These are phyloP conservation scores for Aphanoascus verrucosus DNA, from an alignment of 2,329 filamentous ascomycete genomes.

Conservation along the genomic window DNA sequence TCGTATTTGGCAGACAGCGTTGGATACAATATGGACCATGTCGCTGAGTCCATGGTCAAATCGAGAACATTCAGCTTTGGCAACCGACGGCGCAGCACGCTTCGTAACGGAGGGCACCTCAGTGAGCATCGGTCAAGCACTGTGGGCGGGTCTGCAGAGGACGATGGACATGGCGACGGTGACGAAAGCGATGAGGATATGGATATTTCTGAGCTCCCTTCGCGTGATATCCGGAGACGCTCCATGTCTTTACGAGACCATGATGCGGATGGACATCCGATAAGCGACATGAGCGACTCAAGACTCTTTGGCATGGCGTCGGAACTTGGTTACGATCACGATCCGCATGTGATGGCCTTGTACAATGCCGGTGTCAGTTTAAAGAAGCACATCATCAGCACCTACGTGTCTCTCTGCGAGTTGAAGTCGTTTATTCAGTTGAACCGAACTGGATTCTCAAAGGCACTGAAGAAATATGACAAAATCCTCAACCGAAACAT, in stretches of 20 bases:
- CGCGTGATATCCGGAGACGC: conserved; percentile 28
- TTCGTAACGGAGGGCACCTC: conserved; percentile 40
- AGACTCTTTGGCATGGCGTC: conserved; percentile 46
- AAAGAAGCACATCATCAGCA: conserved; percentile 78
- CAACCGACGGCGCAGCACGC: conserved; percentile 41
- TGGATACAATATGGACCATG: conserved; percentile 35
- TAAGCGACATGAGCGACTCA: conserved; percentile 29
- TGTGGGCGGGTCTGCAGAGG: conserved; percentile 37
- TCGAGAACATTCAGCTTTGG: conserved; percentile 32
- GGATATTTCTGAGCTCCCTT: conserved; percentile 39
- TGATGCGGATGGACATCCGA: conserved; percentile 22
- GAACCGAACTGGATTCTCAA: conserved; percentile 91
- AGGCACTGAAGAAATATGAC: conserved; percentile 97
- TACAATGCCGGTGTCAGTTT: conserved; percentile 68
- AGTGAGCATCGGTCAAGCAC: conserved; percentile 31
- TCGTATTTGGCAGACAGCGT: conserved; percentile 51
- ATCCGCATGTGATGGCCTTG: conserved; percentile 57
- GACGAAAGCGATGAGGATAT: conserved; percentile 55
- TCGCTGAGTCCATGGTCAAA: conserved; percentile 34
- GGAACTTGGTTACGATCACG: conserved; percentile 51
- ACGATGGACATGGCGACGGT: conserved; percentile 35
- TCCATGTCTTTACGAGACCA: conserved; percentile 24
- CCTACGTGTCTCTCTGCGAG: conserved; percentile 89
- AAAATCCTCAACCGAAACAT: conserved; percentile 82
- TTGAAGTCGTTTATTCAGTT: conserved; percentile 92